Base-by-base conservation (phyloP, 495 filamentous ascomycete species). In the Aspergillus sclerotiicarbonarius region DNA sequence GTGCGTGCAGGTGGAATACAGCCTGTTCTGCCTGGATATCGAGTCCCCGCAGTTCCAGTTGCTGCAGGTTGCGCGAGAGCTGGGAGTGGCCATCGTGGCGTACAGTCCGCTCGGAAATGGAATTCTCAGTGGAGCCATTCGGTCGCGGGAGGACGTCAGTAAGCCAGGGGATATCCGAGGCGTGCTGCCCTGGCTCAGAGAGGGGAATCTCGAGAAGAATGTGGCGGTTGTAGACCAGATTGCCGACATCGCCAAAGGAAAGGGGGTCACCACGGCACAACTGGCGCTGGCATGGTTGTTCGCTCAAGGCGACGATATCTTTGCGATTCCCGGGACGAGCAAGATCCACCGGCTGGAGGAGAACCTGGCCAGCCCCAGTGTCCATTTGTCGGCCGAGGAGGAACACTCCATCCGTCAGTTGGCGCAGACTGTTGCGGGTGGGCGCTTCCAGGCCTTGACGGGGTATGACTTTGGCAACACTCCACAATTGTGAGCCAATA, bases 1-100 rank as follows among this genome's bases (percentile, higher is more conserved):
- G n/a, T 80, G 79, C 15, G 80, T 86, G n/a, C 82, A 91, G 68
- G 70, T 88, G 12, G 87, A 90, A 63, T 88, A 87, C 67, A 80
- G 72, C 0, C 80, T 82, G 0, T 87, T 85, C 58, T 66, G 71
- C 1, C 74, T 79, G 25, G 85, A 87, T 6, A 84, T 89, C 49
- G 84, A 89, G 66, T 68, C 65, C 0, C 67, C 75, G 0, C 57
- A 80, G 16, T 75, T 75, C 1, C 58, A 65, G 18, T 68, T 89
- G 0, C 66, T 89, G 4, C 69, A 78, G n/a, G 78, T 82, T 1
- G 77, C 73, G 44, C 78, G 85, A 5, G 85, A 89, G 64, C 80
- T 91, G 12, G 87, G 83, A 3, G 74, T 87, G 9, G 80, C 84
- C 0, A 67, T 85, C 20, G 79, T 89, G 0, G 80, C 81, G 0